Evolutionary conservation across 2,329 filamentous ascomycete genomes (phyloP), one percentile per base, ranked within the genome.

Genomic region (Ophiobolus disseminans): DNA sequence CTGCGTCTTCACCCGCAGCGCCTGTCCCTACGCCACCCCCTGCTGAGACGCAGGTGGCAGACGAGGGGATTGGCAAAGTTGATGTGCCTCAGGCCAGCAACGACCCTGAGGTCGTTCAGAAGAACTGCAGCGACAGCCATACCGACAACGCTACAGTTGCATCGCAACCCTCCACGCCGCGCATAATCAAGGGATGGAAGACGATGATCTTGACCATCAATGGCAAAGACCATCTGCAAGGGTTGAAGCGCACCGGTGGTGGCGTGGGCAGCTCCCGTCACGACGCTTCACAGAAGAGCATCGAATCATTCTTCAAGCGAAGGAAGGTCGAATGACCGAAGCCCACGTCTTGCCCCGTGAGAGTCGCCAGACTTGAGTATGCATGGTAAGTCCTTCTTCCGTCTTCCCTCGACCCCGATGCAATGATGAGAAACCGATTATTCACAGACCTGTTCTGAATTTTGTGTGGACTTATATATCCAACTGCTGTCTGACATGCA

Each of bases 391-490:
- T 56, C 23, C 36, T 21, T 14, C 36, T 31, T 22, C 52, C 31
- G 48, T 50, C 34, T 45, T 39, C 21, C 30, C 39, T 37, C 21
- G 48, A 55, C 53, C 53, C 40, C 14, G 28, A 25, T 74, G 64
- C 58, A 65, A 78, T 82, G 80, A 82, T 82, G 81, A 83, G 60
- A 78, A 76, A 71, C 73, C 72, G 75, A 78, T 82, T 81, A 79
- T 80, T 87, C 87, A 90, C 87, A 90, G 87, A 91, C 87, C 88
- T 91, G 87, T 88, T 87, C 88, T 81, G 86, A 90, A 88, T 75
- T 70, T 65, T 66, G 80, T 90, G 86, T 88, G 81, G 87, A 89
- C 81, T 78, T 42, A 76, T n/a, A 84, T 86, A 84, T 72, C 85
- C 87, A 90, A 90, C 86, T 88, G 87, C 87, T 90, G 85, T 90